These are phyloP conservation scores for Elsinoe fawcettii DNA, from an alignment of 2,329 filamentous ascomycete species.

Conservation along the genomic window DNA sequence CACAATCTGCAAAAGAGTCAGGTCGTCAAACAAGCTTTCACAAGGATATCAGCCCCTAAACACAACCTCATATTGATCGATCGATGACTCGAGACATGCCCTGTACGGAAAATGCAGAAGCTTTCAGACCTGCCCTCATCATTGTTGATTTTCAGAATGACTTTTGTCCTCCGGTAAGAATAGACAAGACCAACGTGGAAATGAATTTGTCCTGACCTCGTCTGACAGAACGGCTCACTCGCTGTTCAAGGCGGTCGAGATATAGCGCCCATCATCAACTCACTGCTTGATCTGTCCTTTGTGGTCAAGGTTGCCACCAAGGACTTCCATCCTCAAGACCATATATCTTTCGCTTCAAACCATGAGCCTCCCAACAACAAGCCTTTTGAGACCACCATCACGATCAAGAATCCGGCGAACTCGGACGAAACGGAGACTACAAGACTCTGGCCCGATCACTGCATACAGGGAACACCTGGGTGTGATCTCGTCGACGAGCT, in stretches of 20 bases:
- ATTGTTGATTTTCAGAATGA: conserved; percentile 83
- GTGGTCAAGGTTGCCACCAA: conserved; percentile 72
- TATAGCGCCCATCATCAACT: conserved; percentile 65
- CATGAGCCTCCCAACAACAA: conserved; percentile 55
- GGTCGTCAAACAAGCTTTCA: neutral
- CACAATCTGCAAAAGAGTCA: neutral
- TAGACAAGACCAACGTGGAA: no score
- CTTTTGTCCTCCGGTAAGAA: conserved; percentile 77
- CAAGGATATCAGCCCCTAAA: neutral
- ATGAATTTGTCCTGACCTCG: conserved; percentile 20
- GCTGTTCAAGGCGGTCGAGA: conserved; percentile 67
- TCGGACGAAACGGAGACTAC: conserved; percentile 51
- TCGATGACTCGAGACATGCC: neutral
- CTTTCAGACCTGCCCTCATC: conserved; percentile 17
- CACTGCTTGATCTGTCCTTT: conserved; percentile 65
- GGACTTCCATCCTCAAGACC: conserved; percentile 77
- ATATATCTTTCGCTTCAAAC: conserved; percentile 83
- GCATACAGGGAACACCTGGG: conserved; percentile 66
- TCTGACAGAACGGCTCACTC: conserved; percentile 65
- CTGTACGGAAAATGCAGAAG: neutral
- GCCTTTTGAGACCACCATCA: conserved; percentile 59
- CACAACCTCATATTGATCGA: neutral
- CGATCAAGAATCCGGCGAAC: conserved; percentile 61
- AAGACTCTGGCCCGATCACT: conserved; percentile 86
- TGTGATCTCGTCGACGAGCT: conserved; percentile 68